These are phyloP conservation scores for Platanthera guangdongensis DNA, from an alignment of 106 monocot species.

Conservation along the genomic window DNA sequence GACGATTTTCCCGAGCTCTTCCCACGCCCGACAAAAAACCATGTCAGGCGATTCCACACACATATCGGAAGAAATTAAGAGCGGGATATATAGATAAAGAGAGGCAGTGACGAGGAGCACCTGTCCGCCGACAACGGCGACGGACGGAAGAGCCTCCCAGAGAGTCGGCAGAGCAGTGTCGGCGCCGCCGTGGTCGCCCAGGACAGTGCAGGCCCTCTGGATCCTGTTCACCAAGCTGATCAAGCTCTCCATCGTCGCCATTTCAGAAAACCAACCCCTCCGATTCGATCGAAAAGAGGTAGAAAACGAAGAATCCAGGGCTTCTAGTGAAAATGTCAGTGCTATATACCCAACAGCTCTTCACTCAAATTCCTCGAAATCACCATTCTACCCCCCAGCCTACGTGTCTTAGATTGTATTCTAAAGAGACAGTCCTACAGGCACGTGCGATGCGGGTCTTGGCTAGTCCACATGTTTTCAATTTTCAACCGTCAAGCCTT, in stretches of 20 bases:
- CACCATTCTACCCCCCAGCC: neutral
- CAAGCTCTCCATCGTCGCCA: constrained; percentile 79
- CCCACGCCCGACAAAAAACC: neutral
- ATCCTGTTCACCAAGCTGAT: constrained; percentile 89
- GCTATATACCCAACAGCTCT: neutral
- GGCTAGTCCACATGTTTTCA: no score
- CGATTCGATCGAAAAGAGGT: constrained; percentile 2
- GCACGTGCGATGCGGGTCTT: no score
- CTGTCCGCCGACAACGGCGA: constrained; percentile 66
- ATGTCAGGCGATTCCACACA: constrained; percentile 1
- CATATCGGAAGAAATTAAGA: neutral
- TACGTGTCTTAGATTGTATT: no score
- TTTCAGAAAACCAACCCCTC: constrained; percentile 19
- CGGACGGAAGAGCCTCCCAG: constrained; percentile 67
- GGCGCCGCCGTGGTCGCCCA: constrained; percentile 75
- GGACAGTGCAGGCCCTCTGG: constrained; percentile 90
- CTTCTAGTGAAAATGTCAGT: neutral
- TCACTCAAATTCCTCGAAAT: neutral
- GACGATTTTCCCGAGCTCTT: constrained; percentile 64
- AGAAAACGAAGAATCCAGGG: neutral
- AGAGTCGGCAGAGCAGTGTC: constrained; percentile 44
- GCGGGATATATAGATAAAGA: neutral
- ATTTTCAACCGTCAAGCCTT: no score
- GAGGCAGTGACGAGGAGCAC: neutral
- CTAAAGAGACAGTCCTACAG: no score